Evolutionary conservation across 169 alveolate species (phyloP).

Genomic region (Plasmodium vivax): DNA sequence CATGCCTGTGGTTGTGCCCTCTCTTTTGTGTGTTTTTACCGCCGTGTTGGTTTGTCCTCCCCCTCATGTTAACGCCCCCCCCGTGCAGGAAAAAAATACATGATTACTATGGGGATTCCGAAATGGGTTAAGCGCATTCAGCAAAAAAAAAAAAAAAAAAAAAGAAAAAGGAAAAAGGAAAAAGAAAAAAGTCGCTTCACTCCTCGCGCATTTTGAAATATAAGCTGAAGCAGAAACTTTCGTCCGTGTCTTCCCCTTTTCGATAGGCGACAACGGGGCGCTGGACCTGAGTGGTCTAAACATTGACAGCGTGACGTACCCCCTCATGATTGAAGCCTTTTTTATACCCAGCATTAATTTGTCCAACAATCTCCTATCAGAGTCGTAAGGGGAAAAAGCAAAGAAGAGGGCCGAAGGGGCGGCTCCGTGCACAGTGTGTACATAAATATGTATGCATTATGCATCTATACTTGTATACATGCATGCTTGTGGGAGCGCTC

Average conservation of each 20-base stretch:
- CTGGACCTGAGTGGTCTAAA: conserved; percentile 24
- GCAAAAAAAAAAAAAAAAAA: background rate
- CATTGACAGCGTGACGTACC: conserved; percentile 25
- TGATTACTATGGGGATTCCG: conserved; percentile 35
- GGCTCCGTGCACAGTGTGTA: background rate
- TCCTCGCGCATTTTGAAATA: background rate
- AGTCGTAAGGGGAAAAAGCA: conserved; percentile 36
- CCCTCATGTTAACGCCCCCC: background rate
- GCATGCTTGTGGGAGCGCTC: background rate
- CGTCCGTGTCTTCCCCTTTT: background rate
- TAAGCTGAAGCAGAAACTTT: background rate
- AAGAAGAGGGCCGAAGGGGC: background rate
- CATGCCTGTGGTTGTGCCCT: background rate
- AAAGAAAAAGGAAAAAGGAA: background rate
- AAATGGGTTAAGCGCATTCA: conserved; percentile 20
- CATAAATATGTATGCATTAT: background rate
- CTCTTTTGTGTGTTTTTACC: background rate
- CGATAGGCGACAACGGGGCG: background rate
- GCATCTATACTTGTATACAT: background rate
- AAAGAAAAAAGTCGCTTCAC: background rate
- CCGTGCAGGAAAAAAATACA: conserved; percentile 21
- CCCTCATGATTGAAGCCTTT: conserved; percentile 63
- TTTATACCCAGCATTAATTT: conserved; percentile 44
- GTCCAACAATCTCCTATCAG: conserved; percentile 43
- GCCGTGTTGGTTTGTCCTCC: background rate